A percentile compares a stretch with the other conserved stretches of the same genome.
These are phyloP conservation scores for Phytophthora megakarya DNA, from an alignment of 352 stramenopile genomes.

Conservation along the genomic window DNA sequence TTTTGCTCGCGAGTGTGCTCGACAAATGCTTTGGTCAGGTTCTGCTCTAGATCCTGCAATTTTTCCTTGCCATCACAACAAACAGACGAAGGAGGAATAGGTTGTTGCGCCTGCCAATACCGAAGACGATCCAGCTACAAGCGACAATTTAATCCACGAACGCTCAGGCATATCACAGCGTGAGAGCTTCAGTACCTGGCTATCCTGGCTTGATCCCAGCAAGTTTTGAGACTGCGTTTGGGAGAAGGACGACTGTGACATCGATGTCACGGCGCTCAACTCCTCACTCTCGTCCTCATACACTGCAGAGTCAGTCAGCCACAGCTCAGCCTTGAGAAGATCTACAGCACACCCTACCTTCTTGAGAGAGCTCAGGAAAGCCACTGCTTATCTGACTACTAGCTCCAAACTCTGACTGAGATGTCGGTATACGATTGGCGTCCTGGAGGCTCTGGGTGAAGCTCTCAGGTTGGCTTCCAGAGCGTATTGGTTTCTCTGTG, in stretches of 20 bases:
- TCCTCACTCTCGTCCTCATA: constrained; percentile 36
- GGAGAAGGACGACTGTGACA: constrained; percentile 52
- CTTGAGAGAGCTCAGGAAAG: constrained; percentile 30
- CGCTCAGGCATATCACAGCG: neutral
- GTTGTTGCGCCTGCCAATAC: constrained; percentile 24
- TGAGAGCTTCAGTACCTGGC: constrained; percentile 22
- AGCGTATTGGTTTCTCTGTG: neutral
- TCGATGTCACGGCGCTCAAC: constrained; percentile 40
- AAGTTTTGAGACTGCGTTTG: constrained; percentile 43
- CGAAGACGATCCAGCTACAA: constrained; percentile 25
- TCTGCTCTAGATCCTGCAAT: constrained; percentile 22
- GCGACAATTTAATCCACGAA: neutral
- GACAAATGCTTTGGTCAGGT: constrained; percentile 11
- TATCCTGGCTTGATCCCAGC: constrained; percentile 36
- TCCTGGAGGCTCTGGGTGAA: constrained; percentile 21
- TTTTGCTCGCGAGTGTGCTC: constrained; percentile 26
- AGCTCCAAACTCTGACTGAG: constrained; percentile 21
- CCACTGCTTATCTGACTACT: constrained; percentile 20
- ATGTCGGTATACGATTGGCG: constrained; percentile 14
- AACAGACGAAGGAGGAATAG: neutral
- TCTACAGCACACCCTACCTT: constrained; percentile 32
- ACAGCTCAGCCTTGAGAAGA: neutral
- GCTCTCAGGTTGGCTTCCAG: constrained; percentile 19
- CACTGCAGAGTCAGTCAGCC: constrained; percentile 10
- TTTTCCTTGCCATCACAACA: constrained; percentile 15